Percentiles rank a stretch among this genome's conserved stretches.
Evolutionary conservation across 371 early-diverging fungal genomes (phyloP).

Genomic region (Rhizopus arrhizus): DNA sequence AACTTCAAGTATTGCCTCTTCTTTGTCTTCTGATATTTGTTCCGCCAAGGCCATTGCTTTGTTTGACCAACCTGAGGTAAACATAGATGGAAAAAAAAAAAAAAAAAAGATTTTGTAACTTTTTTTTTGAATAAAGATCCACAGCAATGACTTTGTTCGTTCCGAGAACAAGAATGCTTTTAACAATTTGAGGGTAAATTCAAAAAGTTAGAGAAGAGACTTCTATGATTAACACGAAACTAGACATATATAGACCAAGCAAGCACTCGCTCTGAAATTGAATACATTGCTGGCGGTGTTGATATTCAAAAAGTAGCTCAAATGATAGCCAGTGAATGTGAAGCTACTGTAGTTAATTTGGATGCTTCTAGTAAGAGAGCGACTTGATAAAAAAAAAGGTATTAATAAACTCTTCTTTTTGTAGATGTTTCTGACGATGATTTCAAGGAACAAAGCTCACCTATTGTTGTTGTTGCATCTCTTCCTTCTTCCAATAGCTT

Average conservation of each 20-base stretch:
- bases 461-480: constrained; percentile 34
- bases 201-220: neutral
- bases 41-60: constrained; percentile 44
- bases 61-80: constrained; percentile 53
- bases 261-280: constrained; percentile 34
- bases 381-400: neutral
- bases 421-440: constrained; percentile 29
- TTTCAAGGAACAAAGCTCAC: constrained; percentile 18
- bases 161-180: constrained; percentile 35
- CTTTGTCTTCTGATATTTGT: constrained; percentile 41
- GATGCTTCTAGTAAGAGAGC: constrained; percentile 32
- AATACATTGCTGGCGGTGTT: constrained; percentile 43
- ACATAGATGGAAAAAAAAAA: neutral
- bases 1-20: constrained; percentile 27
- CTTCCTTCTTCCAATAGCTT: constrained; percentile 34
- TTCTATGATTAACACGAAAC: constrained; percentile 26
- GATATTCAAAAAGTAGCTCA: constrained; percentile 37
- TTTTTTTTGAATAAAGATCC: constrained; percentile 31
- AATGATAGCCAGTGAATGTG: constrained; percentile 35
- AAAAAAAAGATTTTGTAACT: neutral
- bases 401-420: neutral
- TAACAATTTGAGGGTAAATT: constrained; percentile 36
- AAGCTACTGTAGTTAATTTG: constrained; percentile 31
- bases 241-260: constrained; percentile 17
- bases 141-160: constrained; percentile 39